Conservation (phyloP, 2,329 filamentous ascomycete genomes). For the Cytospora schulzeri region DNA sequence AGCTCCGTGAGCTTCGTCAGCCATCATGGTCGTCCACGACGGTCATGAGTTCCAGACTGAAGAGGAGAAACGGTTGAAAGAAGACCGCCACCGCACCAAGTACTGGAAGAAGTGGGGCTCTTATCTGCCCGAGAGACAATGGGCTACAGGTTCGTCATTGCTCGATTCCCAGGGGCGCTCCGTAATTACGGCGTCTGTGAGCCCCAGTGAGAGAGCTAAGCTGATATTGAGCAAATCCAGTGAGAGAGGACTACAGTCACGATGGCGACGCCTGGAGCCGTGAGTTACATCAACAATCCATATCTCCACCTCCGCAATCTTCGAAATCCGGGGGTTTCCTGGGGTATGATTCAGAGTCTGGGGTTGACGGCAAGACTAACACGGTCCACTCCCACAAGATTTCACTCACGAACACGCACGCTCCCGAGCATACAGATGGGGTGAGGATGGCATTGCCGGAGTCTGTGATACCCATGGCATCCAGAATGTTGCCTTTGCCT, state of each 20-base stretch:
- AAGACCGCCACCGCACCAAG: slow-evolving; percentile 79
- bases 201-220: not conserved
- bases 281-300: slow-evolving; percentile 52
- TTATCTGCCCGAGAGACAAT: slow-evolving; percentile 91
- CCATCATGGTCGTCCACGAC: slow-evolving; percentile 84
- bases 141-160: slow-evolving; percentile 75
- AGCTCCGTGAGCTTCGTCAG: slow-evolving; percentile 8
- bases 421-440: slow-evolving; percentile 89
- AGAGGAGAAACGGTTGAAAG: slow-evolving; percentile 86
- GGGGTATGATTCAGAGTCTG: slow-evolving; percentile 13
- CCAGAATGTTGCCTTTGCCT: slow-evolving; percentile 92
- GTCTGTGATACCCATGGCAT: slow-evolving; percentile 88
- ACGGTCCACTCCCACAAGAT: slow-evolving; percentile 54
- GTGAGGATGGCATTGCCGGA: slow-evolving; percentile 94
- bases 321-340: slow-evolving; percentile 22
- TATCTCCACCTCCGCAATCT: slow-evolving; percentile 27
- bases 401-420: slow-evolving; percentile 92
- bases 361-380: slow-evolving; percentile 34
- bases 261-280: slow-evolving; percentile 95
- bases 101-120: slow-evolving; percentile 99
- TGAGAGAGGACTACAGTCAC: slow-evolving; percentile 87
- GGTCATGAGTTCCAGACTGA: slow-evolving; percentile 83
- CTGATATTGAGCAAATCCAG: slow-evolving; percentile 45
- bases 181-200: not conserved
- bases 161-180: slow-evolving; percentile 19